Conservation (phyloP, 139 green algal genomes). For the Picochlorum sp. region DNA sequence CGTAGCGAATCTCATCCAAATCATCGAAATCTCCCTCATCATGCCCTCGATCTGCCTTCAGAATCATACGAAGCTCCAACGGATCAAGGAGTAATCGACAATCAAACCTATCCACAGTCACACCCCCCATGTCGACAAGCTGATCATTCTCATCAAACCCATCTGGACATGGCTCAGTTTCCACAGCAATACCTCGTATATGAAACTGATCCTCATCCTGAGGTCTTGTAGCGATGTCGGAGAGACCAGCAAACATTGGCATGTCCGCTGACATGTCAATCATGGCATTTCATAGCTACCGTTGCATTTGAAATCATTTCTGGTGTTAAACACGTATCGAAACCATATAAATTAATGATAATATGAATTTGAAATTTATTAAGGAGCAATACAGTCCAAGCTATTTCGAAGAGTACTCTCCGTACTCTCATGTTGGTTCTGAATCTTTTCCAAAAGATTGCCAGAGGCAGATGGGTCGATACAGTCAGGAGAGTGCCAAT, state of each 20-base stretch:
- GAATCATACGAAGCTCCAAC: neutral
- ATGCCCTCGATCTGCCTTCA: neutral
- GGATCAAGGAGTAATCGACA: conserved; percentile 5
- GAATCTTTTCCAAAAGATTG: neutral
- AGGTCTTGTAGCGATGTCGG: no score
- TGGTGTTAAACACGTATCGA: neutral
- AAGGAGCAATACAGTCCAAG: conserved; percentile 2
- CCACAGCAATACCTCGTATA: no score
- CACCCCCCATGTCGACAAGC: neutral
- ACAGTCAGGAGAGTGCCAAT: conserved; percentile 2
- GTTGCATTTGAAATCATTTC: no score
- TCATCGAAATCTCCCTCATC: no score
- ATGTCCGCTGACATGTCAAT: no score
- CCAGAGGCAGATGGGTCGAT: conserved; percentile 10
- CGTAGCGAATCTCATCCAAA: no score
- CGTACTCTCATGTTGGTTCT: neutral
- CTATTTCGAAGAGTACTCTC: neutral
- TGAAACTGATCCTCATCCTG: no score
- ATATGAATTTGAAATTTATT: neutral
- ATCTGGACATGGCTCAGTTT: neutral
- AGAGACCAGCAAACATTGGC: no score
- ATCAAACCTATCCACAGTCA: conserved; percentile 7
- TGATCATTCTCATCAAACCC: neutral
- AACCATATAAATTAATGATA: neutral
- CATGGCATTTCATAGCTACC: no score